Evolutionary conservation across 2,329 filamentous ascomycete genomes (phyloP).

Genomic region (Penicillium verrucosum): DNA sequence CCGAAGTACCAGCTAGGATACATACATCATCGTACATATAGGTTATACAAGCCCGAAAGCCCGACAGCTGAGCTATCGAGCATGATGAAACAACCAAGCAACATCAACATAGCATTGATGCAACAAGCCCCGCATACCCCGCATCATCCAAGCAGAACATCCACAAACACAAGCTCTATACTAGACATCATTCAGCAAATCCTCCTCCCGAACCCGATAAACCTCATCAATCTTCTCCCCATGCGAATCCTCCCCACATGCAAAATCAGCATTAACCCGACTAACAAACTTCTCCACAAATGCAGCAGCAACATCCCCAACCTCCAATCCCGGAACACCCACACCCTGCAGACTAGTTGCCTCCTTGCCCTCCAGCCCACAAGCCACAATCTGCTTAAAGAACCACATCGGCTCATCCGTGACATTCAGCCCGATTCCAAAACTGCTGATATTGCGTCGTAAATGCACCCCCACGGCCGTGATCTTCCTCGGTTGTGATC

Average conservation of each 20-base stretch:
- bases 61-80: not conserved
- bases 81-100: not conserved
- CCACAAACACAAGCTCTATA: not conserved
- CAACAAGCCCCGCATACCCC: not conserved
- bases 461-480: slow-evolving; percentile 91
- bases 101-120: not conserved
- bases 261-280: slow-evolving; percentile 36
- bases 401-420: slow-evolving; percentile 62
- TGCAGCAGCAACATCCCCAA: slow-evolving; percentile 40
- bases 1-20: not conserved
- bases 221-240: slow-evolving; percentile 41
- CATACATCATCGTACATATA: not conserved
- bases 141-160: not conserved
- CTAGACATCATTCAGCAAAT: slow-evolving; percentile 15
- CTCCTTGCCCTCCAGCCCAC: slow-evolving; percentile 75
- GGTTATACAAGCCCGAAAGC: not conserved
- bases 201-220: slow-evolving; percentile 37
- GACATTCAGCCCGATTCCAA: slow-evolving; percentile 70
- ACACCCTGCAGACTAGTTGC: slow-evolving; percentile 70
- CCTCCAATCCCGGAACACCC: slow-evolving; percentile 27
- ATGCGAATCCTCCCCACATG: slow-evolving; percentile 26
- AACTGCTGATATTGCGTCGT: slow-evolving; percentile 74
- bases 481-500: slow-evolving; percentile 60
- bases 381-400: slow-evolving; percentile 74
- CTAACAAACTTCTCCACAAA: slow-evolving; percentile 42